These are phyloP conservation scores for Lolium rigidum DNA, from an alignment of 176 grass and related monocot species.

Conservation along the genomic window DNA sequence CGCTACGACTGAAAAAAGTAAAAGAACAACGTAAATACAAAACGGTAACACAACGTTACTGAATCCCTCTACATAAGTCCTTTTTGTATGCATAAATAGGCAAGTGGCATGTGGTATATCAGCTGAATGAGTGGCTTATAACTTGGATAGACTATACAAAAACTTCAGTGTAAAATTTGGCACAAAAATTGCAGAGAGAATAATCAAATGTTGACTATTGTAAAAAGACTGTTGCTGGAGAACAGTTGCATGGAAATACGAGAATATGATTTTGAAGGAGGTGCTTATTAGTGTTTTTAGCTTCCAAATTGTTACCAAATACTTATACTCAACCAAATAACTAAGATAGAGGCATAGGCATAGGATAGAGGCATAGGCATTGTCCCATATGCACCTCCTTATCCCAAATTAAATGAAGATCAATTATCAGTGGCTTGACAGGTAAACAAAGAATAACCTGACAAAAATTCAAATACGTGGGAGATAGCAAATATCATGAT, in stretches of 20 bases:
- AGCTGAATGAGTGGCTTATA: not conserved
- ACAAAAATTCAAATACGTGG: not conserved
- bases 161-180: not conserved
- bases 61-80: not conserved
- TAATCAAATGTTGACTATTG: not conserved
- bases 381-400: not conserved
- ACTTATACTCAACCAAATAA: not conserved
- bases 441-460: not conserved
- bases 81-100: not conserved
- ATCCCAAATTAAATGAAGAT: not conserved
- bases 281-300: not conserved
- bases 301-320: slow-evolving; percentile 12
- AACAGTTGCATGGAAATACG: slow-evolving; percentile 5
- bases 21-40: slow-evolving; percentile 10
- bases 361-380: not conserved
- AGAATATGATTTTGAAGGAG: not conserved
- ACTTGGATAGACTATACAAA: not conserved
- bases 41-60: not conserved
- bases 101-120: not conserved
- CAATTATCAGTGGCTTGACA: not conserved
- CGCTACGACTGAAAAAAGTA: slow-evolving; percentile 59
- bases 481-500: not conserved
- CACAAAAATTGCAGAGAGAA: not conserved
- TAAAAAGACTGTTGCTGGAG: not conserved
- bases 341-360: not conserved